A percentile compares a stretch with the other conserved stretches of the same genome.
Conservation (phyloP, 805 yeast genomes). For the Wickerhamiella shivajii region DNA sequence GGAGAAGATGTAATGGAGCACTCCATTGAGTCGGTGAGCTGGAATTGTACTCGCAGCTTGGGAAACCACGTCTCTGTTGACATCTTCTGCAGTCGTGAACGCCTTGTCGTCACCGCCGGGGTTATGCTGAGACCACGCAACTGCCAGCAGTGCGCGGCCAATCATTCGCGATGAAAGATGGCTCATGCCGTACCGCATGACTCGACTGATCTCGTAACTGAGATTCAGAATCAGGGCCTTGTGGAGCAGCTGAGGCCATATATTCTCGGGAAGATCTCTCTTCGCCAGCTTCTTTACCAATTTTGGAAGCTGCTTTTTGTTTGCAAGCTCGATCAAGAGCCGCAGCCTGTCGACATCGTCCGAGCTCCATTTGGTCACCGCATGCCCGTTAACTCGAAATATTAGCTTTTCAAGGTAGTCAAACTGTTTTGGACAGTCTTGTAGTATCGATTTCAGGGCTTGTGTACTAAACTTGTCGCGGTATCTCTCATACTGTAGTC, state of each 20-base stretch:
- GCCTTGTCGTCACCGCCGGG: conserved; percentile 5
- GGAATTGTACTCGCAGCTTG: conserved; percentile 8
- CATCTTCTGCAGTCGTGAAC: conserved; percentile 7
- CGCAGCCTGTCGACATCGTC: too few relatives aligned
- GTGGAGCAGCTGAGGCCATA: conserved; percentile 6
- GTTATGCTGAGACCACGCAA: conserved; percentile 17
- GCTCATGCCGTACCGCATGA: conserved; percentile 11
- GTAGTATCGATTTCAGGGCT: too few relatives aligned
- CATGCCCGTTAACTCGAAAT: too few relatives aligned
- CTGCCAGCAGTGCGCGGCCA: conserved; percentile 18
- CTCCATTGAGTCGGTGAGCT: conserved; percentile 4
- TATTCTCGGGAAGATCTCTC: too few relatives aligned
- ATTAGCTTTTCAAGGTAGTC: too few relatives aligned
- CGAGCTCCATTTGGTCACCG: too few relatives aligned
- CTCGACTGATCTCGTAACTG: conserved; percentile 14
- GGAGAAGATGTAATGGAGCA: conserved; percentile 3
- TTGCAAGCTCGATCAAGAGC: too few relatives aligned
- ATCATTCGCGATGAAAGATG: conserved; percentile 8
- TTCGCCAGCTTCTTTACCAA: too few relatives aligned
- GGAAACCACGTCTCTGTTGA: conserved; percentile 11
- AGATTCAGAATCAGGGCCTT: conserved; percentile 9
- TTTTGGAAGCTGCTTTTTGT: too few relatives aligned
- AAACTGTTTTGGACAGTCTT: too few relatives aligned
- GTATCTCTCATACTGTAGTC: too few relatives aligned
- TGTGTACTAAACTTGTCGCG: too few relatives aligned